A percentile compares a stretch with the other conserved stretches of the same genome.
Evolutionary conservation across 805 yeast species (phyloP).

Genomic region (Cyberlindnera suaveolens): DNA sequence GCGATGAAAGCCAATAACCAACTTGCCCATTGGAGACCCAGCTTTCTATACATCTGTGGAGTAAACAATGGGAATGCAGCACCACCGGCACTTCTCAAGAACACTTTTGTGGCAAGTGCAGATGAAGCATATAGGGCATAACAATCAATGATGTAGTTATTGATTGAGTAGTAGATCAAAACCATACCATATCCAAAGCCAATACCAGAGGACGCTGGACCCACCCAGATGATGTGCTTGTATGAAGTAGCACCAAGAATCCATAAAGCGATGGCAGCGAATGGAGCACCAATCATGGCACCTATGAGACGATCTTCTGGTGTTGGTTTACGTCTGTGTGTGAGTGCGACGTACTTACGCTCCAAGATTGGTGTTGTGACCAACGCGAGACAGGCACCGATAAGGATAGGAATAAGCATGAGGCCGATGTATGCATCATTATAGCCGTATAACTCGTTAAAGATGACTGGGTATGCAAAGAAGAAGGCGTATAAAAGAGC

Average conservation of each 20-base stretch:
- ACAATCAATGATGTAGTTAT: conserved; percentile 86
- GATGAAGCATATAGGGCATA: conserved; percentile 77
- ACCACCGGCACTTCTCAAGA: conserved; percentile 77
- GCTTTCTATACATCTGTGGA: conserved; percentile 69
- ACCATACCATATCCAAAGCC: conserved; percentile 78
- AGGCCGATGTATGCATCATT: conserved; percentile 76
- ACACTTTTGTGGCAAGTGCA: conserved; percentile 78
- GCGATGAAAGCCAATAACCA: conserved; percentile 74
- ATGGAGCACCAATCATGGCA: conserved; percentile 78
- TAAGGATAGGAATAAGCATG: conserved; percentile 84
- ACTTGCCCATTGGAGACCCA: conserved; percentile 78
- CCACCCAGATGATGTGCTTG: conserved; percentile 70
- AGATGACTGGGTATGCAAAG: conserved; percentile 92
- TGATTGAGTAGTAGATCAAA: conserved; percentile 65
- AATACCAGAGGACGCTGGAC: conserved; percentile 72
- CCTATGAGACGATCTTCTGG: conserved; percentile 81
- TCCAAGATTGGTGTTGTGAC: conserved; percentile 73
- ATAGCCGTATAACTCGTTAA: conserved; percentile 68
- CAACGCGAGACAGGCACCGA: conserved; percentile 76
- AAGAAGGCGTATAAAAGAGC: conserved; percentile 89
- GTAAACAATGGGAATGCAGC: conserved; percentile 81
- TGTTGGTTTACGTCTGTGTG: conserved; percentile 50
- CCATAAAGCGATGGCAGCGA: conserved; percentile 75
- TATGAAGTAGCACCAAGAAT: conserved; percentile 76
- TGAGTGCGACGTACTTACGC: conserved; percentile 44